phyloP scores from a whole-genome alignment of 495 filamentous ascomycete genomes.

The Pyrenula aspistea region DNA sequence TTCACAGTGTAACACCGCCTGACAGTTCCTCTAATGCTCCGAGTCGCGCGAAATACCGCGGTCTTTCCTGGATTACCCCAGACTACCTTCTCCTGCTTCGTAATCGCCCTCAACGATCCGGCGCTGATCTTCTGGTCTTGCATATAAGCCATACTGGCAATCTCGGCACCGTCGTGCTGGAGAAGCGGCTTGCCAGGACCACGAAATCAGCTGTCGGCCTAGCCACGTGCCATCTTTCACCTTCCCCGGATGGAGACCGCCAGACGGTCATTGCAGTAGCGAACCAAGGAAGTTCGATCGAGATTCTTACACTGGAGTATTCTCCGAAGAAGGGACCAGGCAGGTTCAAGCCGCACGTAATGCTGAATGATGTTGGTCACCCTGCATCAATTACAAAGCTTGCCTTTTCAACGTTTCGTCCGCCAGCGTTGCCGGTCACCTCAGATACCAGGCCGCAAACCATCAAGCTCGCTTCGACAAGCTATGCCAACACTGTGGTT shows the following conservation, averaged over 20 bases:
- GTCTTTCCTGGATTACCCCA: constrained; percentile 62
- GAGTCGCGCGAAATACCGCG: constrained; percentile 41
- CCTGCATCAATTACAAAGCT: constrained; percentile 76
- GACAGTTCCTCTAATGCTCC: constrained; percentile 8
- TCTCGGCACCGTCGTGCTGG: constrained; percentile 29
- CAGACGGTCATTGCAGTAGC: constrained; percentile 75
- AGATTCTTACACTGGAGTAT: constrained; percentile 60
- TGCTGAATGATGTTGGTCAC: constrained; percentile 57
- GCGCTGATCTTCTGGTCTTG: constrained; percentile 62
- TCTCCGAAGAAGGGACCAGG: constrained; percentile 36
- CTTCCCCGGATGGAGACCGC: constrained; percentile 40
- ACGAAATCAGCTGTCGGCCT: constrained; percentile 60
- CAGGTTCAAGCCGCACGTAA: constrained; percentile 48
- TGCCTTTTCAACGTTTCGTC: constrained; percentile 59
- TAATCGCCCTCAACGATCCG: constrained; percentile 41
- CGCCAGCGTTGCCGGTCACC: constrained; percentile 37
- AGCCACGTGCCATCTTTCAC: constrained; percentile 56
- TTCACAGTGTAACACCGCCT: not conserved
- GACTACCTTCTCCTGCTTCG: constrained; percentile 34
- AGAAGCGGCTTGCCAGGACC: constrained; percentile 40
- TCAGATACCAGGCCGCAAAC: constrained; percentile 39
- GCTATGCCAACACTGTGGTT: constrained; percentile 72
- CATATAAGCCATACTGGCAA: constrained; percentile 13
- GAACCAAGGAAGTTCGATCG: constrained; percentile 71
- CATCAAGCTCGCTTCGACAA: constrained; percentile 74